phyloP scores from a whole-genome alignment of 495 filamentous ascomycete species.

The Lasiosphaeria ovina region DNA sequence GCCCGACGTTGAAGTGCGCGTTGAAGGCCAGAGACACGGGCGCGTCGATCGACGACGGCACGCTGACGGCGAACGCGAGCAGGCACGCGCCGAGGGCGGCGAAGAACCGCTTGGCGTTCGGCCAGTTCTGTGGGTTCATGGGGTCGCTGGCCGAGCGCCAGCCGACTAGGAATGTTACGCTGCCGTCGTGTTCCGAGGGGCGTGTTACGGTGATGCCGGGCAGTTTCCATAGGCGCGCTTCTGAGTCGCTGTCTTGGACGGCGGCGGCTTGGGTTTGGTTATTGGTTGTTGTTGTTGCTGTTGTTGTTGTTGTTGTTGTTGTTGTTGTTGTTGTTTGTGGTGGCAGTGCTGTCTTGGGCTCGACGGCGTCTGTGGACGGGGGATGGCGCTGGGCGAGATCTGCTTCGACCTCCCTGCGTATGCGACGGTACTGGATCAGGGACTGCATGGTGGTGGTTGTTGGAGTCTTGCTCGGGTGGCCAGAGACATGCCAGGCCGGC shows the following conservation, averaged over 20 bases:
- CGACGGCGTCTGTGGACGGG: background rate
- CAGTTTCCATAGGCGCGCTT: background rate
- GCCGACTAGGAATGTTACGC: background rate
- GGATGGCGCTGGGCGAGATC: background rate
- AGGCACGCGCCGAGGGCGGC: background rate
- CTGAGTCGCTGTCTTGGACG: too few relatives aligned
- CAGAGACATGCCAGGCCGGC: background rate
- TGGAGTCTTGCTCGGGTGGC: background rate
- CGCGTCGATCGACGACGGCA: background rate
- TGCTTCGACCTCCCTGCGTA: background rate
- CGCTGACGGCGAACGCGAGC: background rate
- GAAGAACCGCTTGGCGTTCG: background rate
- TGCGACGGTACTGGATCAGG: background rate
- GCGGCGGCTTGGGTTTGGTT: too few relatives aligned
- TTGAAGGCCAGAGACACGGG: background rate
- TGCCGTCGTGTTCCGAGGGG: background rate
- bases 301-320: background rate
- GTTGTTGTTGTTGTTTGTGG: background rate
- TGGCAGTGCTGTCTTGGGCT: background rate
- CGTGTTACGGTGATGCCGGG: background rate
- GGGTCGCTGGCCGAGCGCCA: background rate
- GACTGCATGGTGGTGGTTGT: background rate
- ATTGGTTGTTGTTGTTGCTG: too few relatives aligned
- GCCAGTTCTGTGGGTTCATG: background rate
- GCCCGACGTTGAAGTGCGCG: background rate